phyloP scores from a whole-genome alignment of 2,329 filamentous ascomycete genomes.

The Neofusicoccum laricinum region DNA sequence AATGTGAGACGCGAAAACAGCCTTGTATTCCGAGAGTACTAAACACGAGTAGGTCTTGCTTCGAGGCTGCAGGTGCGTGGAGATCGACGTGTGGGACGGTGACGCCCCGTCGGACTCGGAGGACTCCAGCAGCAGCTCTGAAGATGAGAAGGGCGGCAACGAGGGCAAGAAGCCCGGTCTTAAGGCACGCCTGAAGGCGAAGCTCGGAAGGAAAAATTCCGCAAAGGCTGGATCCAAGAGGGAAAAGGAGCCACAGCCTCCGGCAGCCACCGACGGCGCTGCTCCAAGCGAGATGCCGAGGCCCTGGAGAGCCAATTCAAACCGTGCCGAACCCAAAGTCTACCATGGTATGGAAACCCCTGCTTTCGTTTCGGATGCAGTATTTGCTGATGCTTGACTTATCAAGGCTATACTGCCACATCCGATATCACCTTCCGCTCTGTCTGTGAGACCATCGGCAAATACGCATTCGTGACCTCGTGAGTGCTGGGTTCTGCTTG shows the following conservation, averaged over 20 bases:
- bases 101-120: constrained; percentile 43
- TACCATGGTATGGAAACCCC: constrained; percentile 59
- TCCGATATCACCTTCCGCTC: constrained; percentile 82
- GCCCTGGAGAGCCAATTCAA: constrained; percentile 33
- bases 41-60: constrained; percentile 59
- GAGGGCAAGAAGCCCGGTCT: constrained; percentile 21
- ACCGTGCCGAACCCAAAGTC: constrained; percentile 67
- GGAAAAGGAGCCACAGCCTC: constrained; percentile 22
- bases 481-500: constrained; percentile 3
- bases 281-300: constrained; percentile 22
- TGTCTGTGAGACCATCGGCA: constrained; percentile 75
- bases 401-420: constrained; percentile 68
- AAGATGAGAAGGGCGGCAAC: constrained; percentile 29
- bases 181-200: constrained; percentile 22
- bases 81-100: constrained; percentile 94
- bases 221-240: constrained; percentile 29
- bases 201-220: constrained; percentile 34
- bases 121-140: constrained; percentile 23
- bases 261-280: background rate
- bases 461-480: constrained; percentile 71
- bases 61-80: constrained; percentile 81
- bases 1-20: constrained; percentile 52
- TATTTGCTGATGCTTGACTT: background rate
- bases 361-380: background rate
- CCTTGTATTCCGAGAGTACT: background rate